A percentile compares a stretch with the other conserved stretches of the same genome.
Conservation (phyloP, 768 basidiomycete species). For the Lentinula aciculospora region DNA sequence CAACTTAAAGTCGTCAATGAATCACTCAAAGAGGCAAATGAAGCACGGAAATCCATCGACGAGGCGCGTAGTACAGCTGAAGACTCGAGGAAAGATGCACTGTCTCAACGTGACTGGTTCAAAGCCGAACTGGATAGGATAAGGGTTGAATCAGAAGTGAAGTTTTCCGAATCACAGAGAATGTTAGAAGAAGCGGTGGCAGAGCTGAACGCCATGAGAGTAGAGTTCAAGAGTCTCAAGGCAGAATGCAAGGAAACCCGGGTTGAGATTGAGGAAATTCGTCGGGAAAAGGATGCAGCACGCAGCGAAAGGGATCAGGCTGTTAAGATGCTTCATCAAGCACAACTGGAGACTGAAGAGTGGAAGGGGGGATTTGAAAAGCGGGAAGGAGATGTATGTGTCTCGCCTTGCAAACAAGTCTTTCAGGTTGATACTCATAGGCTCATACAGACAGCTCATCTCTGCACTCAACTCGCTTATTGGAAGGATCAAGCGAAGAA, state of each 20-base stretch:
- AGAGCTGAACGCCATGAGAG: neutral
- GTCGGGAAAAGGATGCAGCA: conserved; percentile 39
- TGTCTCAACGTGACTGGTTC: neutral
- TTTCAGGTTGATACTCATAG: conserved; percentile 48
- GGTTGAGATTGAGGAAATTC: neutral
- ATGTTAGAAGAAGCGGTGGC: neutral
- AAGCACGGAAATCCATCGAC: neutral
- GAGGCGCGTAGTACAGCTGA: neutral
- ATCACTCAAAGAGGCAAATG: neutral
- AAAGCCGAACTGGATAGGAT: neutral
- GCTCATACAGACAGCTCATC: conserved; percentile 51
- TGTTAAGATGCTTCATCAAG: conserved; percentile 37
- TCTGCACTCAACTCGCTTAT: conserved; percentile 59
- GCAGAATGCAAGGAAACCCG: neutral
- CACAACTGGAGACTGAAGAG: conserved; percentile 39
- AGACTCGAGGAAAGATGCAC: neutral
- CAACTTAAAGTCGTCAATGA: neutral
- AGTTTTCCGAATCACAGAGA: neutral
- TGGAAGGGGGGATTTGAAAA: conserved; percentile 38
- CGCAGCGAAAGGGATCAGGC: conserved; percentile 27
- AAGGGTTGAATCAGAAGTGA: neutral
- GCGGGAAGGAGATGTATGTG: conserved; percentile 44
- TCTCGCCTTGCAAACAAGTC: neutral
- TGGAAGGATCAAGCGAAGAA: conserved; percentile 74
- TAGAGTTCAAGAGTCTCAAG: neutral